Evolutionary conservation across 768 basidiomycete genomes (phyloP).

Genomic region (Boletus vermiculosoides): DNA sequence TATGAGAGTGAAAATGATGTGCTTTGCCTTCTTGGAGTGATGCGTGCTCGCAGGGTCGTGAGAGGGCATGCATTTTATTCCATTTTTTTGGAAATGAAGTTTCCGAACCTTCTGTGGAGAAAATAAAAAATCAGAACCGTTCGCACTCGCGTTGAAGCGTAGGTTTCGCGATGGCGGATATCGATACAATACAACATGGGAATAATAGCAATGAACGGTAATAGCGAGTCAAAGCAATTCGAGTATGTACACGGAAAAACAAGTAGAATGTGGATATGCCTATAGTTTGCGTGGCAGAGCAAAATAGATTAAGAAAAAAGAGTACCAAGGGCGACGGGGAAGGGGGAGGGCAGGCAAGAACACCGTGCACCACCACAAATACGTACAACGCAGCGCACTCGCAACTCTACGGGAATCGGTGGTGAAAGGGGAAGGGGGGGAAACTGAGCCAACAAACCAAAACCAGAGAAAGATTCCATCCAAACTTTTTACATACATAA

Average conservation of each 20-base stretch:
- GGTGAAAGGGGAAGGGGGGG: neutral
- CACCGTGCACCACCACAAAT: conserved; percentile 21
- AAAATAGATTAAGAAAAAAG: conserved; percentile 13
- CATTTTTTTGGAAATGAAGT: conserved; percentile 13
- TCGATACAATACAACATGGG: conserved; percentile 25
- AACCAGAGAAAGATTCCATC: conserved; percentile 25
- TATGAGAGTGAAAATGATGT: conserved; percentile 5
- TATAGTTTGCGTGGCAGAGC: conserved; percentile 18
- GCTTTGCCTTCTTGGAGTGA: conserved; percentile 1
- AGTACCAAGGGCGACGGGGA: conserved; percentile 3
- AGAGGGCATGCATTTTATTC: neutral
- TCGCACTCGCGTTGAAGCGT: neutral
- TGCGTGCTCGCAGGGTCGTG: conserved; percentile 17
- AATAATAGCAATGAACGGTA: conserved; percentile 13
- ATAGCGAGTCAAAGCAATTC: conserved; percentile 4
- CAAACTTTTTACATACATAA: conserved; percentile 32
- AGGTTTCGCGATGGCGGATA: conserved; percentile 1
- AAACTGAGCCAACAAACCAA: conserved; percentile 16
- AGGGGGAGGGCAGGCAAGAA: neutral
- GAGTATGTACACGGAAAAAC: conserved; percentile 10
- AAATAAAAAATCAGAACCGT: neutral
- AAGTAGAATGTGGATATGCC: conserved; percentile 19
- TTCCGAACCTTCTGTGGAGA: conserved; percentile 5
- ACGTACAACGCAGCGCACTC: conserved; percentile 24
- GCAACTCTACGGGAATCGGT: conserved; percentile 14